Evolutionary conservation across 2,329 filamentous ascomycete species (phyloP).

Genomic region (Cyphellophora europaea): DNA sequence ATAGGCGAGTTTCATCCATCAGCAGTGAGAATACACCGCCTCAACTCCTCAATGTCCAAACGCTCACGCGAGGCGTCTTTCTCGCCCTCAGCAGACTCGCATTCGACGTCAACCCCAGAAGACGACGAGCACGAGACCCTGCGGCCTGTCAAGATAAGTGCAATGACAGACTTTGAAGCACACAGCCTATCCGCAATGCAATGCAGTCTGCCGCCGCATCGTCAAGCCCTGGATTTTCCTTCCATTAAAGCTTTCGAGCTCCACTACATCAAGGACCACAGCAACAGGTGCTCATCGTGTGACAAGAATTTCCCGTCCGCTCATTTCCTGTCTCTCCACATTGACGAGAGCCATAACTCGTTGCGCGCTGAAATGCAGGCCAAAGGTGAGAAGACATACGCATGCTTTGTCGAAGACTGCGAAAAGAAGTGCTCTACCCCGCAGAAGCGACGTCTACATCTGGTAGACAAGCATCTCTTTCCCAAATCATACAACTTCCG

Average conservation of each 20-base stretch:
- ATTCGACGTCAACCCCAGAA: slow-evolving; percentile 22
- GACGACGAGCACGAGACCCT: slow-evolving; percentile 21
- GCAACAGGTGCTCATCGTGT: slow-evolving; percentile 78
- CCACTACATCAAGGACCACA: slow-evolving; percentile 74
- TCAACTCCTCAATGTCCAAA: slow-evolving; percentile 44
- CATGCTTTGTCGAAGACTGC: slow-evolving; percentile 83
- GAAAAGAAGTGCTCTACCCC: slow-evolving; percentile 74
- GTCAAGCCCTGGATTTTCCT: slow-evolving; percentile 57
- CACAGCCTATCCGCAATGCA: slow-evolving; percentile 49
- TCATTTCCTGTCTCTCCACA: slow-evolving; percentile 72
- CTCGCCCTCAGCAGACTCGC: slow-evolving; percentile 29
- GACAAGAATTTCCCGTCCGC: slow-evolving; percentile 78
- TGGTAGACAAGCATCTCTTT: slow-evolving; percentile 91
- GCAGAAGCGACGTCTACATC: slow-evolving; percentile 75
- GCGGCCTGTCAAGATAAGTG: slow-evolving; percentile 12
- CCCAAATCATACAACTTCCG: slow-evolving; percentile 82
- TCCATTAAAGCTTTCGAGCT: slow-evolving; percentile 75
- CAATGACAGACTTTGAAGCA: slow-evolving; percentile 40
- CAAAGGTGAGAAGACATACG: slow-evolving; percentile 78
- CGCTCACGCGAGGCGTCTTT: slow-evolving; percentile 46
- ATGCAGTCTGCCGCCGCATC: slow-evolving; percentile 76
- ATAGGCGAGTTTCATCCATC: too few species aligned
- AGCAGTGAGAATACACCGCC: not conserved
- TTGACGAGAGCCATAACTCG: slow-evolving; percentile 84
- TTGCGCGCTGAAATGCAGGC: slow-evolving; percentile 63